Percentiles rank a stretch among this genome's conserved stretches.
Evolutionary conservation across 768 basidiomycete species (phyloP).

Genomic region (Boletus huronensis): DNA sequence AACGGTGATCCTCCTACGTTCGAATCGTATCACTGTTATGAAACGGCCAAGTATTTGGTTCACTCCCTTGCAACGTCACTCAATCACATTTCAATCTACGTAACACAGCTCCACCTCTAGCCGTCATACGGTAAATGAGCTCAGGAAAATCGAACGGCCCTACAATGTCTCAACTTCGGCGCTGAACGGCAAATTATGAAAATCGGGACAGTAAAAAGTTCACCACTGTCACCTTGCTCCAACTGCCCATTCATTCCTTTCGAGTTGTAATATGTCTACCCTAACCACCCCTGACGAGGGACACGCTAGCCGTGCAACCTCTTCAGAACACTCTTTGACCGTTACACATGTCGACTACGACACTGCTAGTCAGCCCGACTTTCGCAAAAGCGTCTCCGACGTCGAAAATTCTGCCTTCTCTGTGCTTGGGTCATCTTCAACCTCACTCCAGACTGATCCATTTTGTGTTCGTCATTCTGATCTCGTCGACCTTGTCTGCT

Average conservation of each 20-base stretch:
- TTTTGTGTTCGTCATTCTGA: conserved; percentile 13
- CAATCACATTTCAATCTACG: conserved; percentile 1
- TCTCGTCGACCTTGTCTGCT: neutral
- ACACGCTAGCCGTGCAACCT: conserved; percentile 12
- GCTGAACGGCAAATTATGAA: conserved; percentile 3
- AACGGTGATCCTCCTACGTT: neutral
- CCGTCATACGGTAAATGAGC: neutral
- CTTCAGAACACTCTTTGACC: conserved; percentile 12
- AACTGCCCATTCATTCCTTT: conserved; percentile 17
- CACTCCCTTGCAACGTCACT: neutral
- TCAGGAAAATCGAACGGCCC: neutral
- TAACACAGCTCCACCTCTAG: conserved; percentile 17
- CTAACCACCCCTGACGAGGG: conserved; percentile 7
- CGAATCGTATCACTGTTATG: neutral
- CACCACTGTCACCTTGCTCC: neutral
- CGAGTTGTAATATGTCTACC: conserved; percentile 12
- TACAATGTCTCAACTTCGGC: neutral
- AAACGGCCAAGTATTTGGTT: neutral
- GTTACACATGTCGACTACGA: conserved; percentile 9
- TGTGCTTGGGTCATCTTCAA: conserved; percentile 1
- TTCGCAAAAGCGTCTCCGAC: neutral
- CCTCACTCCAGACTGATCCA: neutral
- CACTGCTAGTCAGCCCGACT: neutral
- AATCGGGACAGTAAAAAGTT: neutral
- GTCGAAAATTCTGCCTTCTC: conserved; percentile 8